These are phyloP conservation scores for Nitzschia inconspicua DNA, from an alignment of 108 stramenopile genomes.

Conservation along the genomic window DNA sequence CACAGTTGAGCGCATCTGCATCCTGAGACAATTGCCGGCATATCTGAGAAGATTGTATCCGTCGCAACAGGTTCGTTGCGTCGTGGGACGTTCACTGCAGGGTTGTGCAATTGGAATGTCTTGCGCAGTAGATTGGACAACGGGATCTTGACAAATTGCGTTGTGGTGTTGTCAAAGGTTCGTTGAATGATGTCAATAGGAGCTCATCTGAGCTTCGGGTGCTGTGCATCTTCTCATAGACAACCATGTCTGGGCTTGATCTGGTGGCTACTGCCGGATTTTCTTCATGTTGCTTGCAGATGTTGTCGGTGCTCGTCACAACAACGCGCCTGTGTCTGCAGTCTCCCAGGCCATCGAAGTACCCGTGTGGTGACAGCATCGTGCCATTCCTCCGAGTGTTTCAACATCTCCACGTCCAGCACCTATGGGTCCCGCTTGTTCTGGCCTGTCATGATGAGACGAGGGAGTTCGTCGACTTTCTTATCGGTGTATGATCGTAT, in stretches of 20 bases:
- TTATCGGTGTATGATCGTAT: conserved; percentile 15
- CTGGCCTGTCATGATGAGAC: conserved; percentile 11
- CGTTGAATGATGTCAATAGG: conserved; percentile 6
- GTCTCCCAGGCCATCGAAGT: no score
- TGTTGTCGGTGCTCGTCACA: no score
- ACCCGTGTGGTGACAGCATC: no score
- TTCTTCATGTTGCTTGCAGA: no score
- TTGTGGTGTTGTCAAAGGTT: conserved; percentile 26
- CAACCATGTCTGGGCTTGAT: not conserved
- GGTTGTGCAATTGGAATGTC: conserved; percentile 1
- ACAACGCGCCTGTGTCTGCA: no score
- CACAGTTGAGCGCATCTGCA: not conserved
- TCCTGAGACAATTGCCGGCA: conserved; percentile 19
- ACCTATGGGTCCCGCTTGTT: conserved; percentile 22
- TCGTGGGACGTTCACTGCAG: conserved; percentile 23
- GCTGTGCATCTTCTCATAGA: conserved; percentile 6
- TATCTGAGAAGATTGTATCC: conserved; percentile 25
- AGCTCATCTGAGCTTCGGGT: conserved; percentile 5
- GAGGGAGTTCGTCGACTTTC: conserved; percentile 25
- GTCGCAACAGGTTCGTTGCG: conserved; percentile 22
- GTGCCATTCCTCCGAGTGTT: no score
- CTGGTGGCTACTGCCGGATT: no score
- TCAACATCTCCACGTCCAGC: conserved; percentile 3
- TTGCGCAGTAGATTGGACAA: not conserved
- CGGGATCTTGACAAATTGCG: conserved; percentile 18